These are phyloP conservation scores for Haematococcus lacustris DNA, from an alignment of 139 green algal species.

Conservation along the genomic window DNA sequence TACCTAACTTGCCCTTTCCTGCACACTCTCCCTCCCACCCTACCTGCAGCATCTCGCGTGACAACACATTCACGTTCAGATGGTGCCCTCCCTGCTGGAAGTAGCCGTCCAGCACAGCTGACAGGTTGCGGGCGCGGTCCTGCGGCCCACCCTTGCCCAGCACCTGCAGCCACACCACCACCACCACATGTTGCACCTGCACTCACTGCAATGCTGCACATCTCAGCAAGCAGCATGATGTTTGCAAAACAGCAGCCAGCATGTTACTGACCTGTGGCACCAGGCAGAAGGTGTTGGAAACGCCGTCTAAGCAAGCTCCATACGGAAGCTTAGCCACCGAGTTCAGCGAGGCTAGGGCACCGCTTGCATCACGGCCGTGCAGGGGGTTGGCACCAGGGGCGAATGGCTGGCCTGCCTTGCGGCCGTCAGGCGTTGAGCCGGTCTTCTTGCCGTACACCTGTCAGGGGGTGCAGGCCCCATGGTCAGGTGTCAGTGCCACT, in stretches of 20 bases:
- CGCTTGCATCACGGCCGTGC: conserved; percentile 55
- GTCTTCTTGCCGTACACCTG: conserved; percentile 57
- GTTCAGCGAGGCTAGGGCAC: conserved; percentile 61
- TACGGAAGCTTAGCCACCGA: conserved; percentile 48
- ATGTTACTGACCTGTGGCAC: conserved; percentile 30
- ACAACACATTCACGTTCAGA: conserved; percentile 74
- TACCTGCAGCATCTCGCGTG: no score
- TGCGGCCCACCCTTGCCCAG: conserved; percentile 31
- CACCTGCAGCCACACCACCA: conserved; percentile 16
- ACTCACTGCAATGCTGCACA: no score
- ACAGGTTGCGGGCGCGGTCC: conserved; percentile 46
- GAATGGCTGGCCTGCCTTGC: conserved; percentile 58
- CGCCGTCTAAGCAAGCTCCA: conserved; percentile 60
- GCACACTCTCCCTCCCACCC: no score
- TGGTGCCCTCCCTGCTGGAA: conserved; percentile 59
- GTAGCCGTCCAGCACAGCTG: conserved; percentile 64
- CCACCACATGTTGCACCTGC: no score
- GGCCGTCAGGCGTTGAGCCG: conserved; percentile 61
- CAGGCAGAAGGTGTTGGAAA: conserved; percentile 71
- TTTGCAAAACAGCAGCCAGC: no score
- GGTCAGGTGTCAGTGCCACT: no score
- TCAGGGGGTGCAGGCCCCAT: no score
- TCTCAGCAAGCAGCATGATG: no score
- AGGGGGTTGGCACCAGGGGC: conserved; percentile 60
- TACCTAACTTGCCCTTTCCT: no score